phyloP scores from a whole-genome alignment of 2,329 filamentous ascomycete genomes.

The Sordariomycetes sp. region DNA sequence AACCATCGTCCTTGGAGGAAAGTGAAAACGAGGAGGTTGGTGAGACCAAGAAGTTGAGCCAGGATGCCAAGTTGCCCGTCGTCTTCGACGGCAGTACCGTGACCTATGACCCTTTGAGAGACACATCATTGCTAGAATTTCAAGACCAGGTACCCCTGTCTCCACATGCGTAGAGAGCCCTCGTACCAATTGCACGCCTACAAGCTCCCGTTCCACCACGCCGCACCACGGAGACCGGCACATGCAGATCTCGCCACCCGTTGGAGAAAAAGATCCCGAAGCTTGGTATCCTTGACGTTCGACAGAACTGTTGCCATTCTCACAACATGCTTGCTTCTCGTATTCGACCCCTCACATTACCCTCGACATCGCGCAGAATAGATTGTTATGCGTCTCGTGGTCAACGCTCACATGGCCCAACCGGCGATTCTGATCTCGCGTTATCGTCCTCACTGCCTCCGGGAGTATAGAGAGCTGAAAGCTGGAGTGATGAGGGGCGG shows the following conservation, averaged over 20 bases:
- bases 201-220: neutral
- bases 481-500: neutral
- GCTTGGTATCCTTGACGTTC: neutral
- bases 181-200: neutral
- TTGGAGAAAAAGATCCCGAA: neutral
- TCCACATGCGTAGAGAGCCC: neutral
- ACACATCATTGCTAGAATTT: neutral
- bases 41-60: too few relatives aligned
- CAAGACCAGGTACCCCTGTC: neutral
- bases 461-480: neutral
- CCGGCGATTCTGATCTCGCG: neutral
- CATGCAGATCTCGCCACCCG: neutral
- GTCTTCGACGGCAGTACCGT: too few relatives aligned
- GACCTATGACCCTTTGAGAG: too few relatives aligned
- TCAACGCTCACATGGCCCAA: neutral
- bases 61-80: too few relatives aligned
- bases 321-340: neutral
- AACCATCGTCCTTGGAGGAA: too few relatives aligned
- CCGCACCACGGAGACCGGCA: neutral
- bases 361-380: neutral
- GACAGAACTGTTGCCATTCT: neutral
- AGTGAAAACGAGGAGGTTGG: too few relatives aligned
- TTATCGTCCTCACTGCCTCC: neutral
- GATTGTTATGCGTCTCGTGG: neutral
- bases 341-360: neutral